phyloP scores from a whole-genome alignment of 23 red algal species.

The Gracilaria vermiculophylla region DNA sequence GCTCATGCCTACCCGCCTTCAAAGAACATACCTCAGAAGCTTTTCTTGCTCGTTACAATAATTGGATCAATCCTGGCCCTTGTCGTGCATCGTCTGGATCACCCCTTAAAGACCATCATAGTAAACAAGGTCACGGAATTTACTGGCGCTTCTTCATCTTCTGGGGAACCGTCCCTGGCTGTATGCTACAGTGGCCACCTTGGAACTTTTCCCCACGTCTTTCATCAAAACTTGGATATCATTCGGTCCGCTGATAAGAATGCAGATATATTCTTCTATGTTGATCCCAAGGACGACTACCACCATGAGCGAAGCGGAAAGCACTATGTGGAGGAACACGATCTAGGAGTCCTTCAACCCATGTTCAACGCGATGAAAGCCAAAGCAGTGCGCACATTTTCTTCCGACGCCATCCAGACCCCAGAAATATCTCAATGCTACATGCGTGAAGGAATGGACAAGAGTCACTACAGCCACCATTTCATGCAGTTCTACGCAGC shows the following conservation, averaged over 20 bases:
- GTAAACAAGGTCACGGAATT: neutral
- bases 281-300: slow-evolving; percentile 61
- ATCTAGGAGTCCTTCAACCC: slow-evolving; percentile 29
- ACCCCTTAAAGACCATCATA: neutral
- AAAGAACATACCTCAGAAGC: neutral
- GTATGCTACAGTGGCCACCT: slow-evolving; percentile 55
- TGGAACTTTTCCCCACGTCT: slow-evolving; percentile 37
- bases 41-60: neutral
- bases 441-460: neutral
- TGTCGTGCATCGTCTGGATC: slow-evolving; percentile 1
- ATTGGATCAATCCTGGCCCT: neutral
- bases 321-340: slow-evolving; percentile 31
- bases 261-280: slow-evolving; percentile 32
- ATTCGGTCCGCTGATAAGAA: slow-evolving; percentile 9
- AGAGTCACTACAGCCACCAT: slow-evolving; percentile 36
- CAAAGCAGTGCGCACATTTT: slow-evolving; percentile 22
- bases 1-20: slow-evolving; percentile 18
- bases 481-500: slow-evolving; percentile 51
- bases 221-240: slow-evolving; percentile 32
- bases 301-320: slow-evolving; percentile 21
- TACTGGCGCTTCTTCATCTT: neutral
- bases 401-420: neutral
- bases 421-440: slow-evolving; percentile 2
- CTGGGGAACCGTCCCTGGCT: neutral
- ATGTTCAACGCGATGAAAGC: slow-evolving; percentile 28